Conservation (phyloP, 495 filamentous ascomycete genomes). For the Hypoxylon crocopeplum region DNA sequence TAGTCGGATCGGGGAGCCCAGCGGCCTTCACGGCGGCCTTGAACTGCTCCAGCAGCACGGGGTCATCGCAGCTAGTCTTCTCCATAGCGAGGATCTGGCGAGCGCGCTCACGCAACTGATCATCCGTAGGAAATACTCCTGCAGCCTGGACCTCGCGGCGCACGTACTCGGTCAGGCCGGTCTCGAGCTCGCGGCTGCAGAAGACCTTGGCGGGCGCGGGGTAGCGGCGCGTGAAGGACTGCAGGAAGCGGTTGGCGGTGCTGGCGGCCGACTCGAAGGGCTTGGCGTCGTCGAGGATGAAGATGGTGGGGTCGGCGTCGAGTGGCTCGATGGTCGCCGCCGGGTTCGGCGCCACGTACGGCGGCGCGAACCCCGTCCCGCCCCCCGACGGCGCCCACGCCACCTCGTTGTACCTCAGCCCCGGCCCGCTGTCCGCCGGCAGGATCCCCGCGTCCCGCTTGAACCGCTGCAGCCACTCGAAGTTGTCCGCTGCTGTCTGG, state of each 20-base stretch:
- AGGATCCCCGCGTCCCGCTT: constrained; percentile 69
- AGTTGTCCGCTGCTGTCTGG: constrained; percentile 76
- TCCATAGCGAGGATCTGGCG: constrained; percentile 49
- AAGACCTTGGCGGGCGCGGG: constrained; percentile 54
- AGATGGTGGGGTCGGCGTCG: constrained; percentile 35
- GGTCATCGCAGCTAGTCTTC: constrained; percentile 57
- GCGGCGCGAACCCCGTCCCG: constrained; percentile 58
- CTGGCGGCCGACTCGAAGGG: constrained; percentile 44
- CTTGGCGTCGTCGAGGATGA: constrained; percentile 42
- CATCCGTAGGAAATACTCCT: constrained; percentile 48
- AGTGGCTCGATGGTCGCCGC: constrained; percentile 26
- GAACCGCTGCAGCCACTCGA: constrained; percentile 72
- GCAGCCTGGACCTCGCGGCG: constrained; percentile 33
- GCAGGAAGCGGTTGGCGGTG: constrained; percentile 51
- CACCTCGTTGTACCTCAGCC: constrained; percentile 41
- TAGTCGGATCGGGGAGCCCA: constrained; percentile 5
- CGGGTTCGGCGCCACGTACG: constrained; percentile 46
- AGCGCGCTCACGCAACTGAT: constrained; percentile 47
- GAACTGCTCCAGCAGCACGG: constrained; percentile 55
- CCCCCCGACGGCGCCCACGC: constrained; percentile 52
- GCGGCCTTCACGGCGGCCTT: constrained; percentile 45
- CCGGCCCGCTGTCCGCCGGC: constrained; percentile 50
- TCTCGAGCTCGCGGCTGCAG: constrained; percentile 60
- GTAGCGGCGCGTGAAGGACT: constrained; percentile 42
- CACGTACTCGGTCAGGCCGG: constrained; percentile 52